A percentile compares a stretch with the other conserved stretches of the same genome.
These are phyloP conservation scores for Saccharomyces hybrid DNA, from an alignment of 1,139 yeast species.

Conservation along the genomic window DNA sequence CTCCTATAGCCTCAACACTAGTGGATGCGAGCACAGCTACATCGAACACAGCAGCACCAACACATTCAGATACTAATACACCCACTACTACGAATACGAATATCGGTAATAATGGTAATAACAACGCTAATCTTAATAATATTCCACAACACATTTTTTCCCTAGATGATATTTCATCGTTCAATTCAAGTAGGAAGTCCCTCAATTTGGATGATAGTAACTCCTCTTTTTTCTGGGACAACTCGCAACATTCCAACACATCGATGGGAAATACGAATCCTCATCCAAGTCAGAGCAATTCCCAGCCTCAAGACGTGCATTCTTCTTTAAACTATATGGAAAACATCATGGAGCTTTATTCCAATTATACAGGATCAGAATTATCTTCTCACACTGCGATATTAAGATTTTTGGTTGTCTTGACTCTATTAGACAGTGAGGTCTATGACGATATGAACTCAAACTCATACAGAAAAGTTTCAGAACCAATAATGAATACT, in stretches of 20 bases:
- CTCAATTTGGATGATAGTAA: neutral
- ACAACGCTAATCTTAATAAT: neutral
- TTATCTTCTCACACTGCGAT: conserved; percentile 23
- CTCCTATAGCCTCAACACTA: neutral
- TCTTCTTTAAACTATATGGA: conserved; percentile 11
- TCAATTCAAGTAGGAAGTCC: conserved; percentile 5
- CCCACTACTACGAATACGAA: neutral
- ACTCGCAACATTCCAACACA: neutral
- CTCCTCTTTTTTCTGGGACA: neutral
- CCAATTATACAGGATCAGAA: conserved; percentile 21
- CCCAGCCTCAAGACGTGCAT: conserved; percentile 1
- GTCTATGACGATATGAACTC: conserved; percentile 23
- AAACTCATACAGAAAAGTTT: conserved; percentile 21
- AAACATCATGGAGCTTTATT: conserved; percentile 20
- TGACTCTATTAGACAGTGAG: conserved; percentile 24
- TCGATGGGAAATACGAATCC: neutral
- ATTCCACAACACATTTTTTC: conserved; percentile 2
- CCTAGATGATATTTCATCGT: conserved; percentile 5
- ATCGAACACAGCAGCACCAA: conserved; percentile 2
- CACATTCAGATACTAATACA: neutral
- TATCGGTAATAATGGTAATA: neutral
- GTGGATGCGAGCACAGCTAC: neutral
- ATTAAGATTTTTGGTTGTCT: conserved; percentile 20
- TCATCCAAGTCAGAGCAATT: neutral
- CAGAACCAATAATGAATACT: conserved; percentile 9